Evolutionary conservation across 148 eudicot genomes (phyloP).

Genomic region (Polygonum aviculare): DNA sequence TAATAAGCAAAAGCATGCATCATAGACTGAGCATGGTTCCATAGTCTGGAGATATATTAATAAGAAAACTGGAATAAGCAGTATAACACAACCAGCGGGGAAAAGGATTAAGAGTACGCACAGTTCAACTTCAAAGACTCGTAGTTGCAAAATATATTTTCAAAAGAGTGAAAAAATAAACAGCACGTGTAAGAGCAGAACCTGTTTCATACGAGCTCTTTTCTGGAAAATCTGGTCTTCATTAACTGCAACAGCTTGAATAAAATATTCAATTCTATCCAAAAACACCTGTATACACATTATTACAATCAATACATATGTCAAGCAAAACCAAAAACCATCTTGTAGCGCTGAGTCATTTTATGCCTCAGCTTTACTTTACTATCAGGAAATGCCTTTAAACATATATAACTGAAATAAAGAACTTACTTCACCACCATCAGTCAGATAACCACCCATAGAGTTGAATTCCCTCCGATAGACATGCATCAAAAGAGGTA

Average conservation of each 20-base stretch:
- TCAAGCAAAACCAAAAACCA: constrained; percentile 3
- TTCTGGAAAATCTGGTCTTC: constrained; percentile 95
- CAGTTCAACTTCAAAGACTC: neutral
- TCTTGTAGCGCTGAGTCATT: neutral
- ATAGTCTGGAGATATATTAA: neutral
- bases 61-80: neutral
- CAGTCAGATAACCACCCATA: constrained; percentile 98
- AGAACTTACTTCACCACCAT: constrained; percentile 89
- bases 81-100: neutral
- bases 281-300: constrained; percentile 51
- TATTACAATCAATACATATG: neutral
- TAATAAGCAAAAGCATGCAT: neutral
- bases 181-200: constrained; percentile 12
- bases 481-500: constrained; percentile 74
- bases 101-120: neutral
- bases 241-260: constrained; percentile 80
- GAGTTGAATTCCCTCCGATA: constrained; percentile 77
- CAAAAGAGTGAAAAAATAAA: neutral
- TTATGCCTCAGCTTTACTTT: neutral
- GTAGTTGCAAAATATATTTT: neutral
- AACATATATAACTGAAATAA: constrained; percentile 11
- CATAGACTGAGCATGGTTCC: neutral
- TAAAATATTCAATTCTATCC: constrained; percentile 88
- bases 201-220: constrained; percentile 87
- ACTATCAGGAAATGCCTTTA: neutral